phyloP scores from a whole-genome alignment of 2,329 filamentous ascomycete genomes.

The Penicillium corylophilum region DNA sequence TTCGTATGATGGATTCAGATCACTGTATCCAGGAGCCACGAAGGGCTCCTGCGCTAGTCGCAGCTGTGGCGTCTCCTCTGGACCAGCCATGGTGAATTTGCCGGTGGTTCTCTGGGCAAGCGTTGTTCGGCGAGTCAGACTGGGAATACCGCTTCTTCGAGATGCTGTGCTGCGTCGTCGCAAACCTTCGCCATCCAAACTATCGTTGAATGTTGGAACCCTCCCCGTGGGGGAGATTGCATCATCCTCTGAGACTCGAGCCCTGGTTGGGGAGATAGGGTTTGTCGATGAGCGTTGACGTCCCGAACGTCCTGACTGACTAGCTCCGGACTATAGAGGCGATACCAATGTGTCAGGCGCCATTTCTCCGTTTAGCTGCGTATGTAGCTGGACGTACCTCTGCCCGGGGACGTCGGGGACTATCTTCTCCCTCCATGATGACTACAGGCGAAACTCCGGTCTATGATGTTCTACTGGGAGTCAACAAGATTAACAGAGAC shows the following conservation, averaged over 20 bases:
- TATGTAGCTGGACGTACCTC: constrained; percentile 2
- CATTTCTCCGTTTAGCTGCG: too few species aligned
- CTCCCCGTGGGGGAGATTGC: constrained; percentile 16
- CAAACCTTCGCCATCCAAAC: constrained; percentile 6
- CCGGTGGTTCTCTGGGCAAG: constrained; percentile 30
- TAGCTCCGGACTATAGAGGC: constrained; percentile 4
- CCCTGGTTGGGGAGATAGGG: constrained; percentile 11
- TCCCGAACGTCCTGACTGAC: not conserved
- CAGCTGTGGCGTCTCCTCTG: constrained; percentile 32
- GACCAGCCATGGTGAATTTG: constrained; percentile 33
- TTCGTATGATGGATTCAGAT: constrained; percentile 56
- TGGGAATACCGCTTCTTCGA: constrained; percentile 21
- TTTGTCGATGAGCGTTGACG: not conserved
- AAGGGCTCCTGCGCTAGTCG: constrained; percentile 43
- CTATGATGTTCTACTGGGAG: not conserved
- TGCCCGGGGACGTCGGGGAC: constrained; percentile 7
- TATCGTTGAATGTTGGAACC: constrained; percentile 4
- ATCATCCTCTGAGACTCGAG: constrained; percentile 8
- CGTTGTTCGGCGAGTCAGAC: constrained; percentile 26
- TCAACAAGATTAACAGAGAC: not conserved
- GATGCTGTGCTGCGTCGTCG: constrained; percentile 24
- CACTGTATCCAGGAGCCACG: constrained; percentile 55
- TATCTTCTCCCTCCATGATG: constrained; percentile 14
- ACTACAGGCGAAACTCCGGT: not conserved
- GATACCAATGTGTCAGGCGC: not conserved